Base-by-base conservation (phyloP, 805 yeast species). In the Myxozyma nipponensis region DNA sequence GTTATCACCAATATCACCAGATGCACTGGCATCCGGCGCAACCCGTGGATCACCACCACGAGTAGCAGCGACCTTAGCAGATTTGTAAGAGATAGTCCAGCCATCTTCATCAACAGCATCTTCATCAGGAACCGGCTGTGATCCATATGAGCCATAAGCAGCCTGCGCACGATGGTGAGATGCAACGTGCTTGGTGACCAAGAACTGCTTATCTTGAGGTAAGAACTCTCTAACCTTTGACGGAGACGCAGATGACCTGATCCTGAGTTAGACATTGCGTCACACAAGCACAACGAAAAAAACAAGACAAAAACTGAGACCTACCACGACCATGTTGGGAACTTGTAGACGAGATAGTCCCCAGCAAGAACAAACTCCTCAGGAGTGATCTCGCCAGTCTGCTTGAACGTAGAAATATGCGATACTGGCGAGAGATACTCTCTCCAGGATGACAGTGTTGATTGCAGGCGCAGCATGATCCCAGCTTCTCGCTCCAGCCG, bases 291-390 rank as follows among this genome's bases (percentile, higher is more conserved):
- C 15, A 13, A 35, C 15, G 19, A 13, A 4, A 6, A 37, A 6
- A 13, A 21, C n/a, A 3, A 18, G 26, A 30, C n/a, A 5, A 21
- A 30, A 5, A 23, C 5, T 13, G 36, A 10, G 2, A 50, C 65
- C 32, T 59, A 61, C 98, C 98, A 93, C 55, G 82, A 81, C 98
- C 98, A 93, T 0, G 98, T 93, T 1, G 98, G 98, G 66, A 93
- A 93, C 73, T 84, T 86, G 68, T 81, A 83, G 28, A 83, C 90
- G 50, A 93, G 71, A 67, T 88, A 93, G 66, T 93, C 97, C 21
- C 98, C 98, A 2, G 98, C 97, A 48, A 73, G 74, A 7, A 89
- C 91, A 69, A 93, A 93, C 67, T 93, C 98, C 47, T 87, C 95
- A 1, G 98, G 98, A 1, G 96, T 86, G 45, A 93, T 83, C 66